Conservation (phyloP, 2,329 filamentous ascomycete genomes). For the Hymenoscyphus scutula region DNA sequence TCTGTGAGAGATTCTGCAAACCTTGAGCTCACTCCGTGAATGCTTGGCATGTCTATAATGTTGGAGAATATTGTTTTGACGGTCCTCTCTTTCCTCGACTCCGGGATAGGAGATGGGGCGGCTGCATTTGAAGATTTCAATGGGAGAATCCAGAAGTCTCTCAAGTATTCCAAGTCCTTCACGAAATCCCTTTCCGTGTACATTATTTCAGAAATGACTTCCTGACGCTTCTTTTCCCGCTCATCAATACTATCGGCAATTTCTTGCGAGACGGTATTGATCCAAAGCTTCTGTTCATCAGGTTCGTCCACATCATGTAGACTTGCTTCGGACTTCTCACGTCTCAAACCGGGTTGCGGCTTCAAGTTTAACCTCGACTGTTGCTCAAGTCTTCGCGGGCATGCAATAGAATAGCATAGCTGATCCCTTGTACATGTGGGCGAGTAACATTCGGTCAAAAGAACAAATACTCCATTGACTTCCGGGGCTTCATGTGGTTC, state of each 20-base stretch:
- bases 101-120: constrained; percentile 77
- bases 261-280: constrained; percentile 96
- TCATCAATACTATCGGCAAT: constrained; percentile 87
- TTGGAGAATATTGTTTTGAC: constrained; percentile 95
- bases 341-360: constrained; percentile 74
- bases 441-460: constrained; percentile 96
- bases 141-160: constrained; percentile 98
- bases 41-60: constrained; percentile 76
- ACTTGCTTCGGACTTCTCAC: constrained; percentile 66
- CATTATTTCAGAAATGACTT: constrained; percentile 97
- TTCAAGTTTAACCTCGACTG: constrained; percentile 93
- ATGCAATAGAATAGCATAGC: constrained; percentile 96
- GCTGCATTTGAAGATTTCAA: constrained; percentile 67
- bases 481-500: constrained; percentile 66
- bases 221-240: constrained; percentile 93
- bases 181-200: constrained; percentile 99
- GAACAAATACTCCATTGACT: constrained; percentile 94
- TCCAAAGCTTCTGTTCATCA: constrained; percentile 98
- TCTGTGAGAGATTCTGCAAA: constrained; percentile 87
- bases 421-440: constrained; percentile 95
- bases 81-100: constrained; percentile 82
- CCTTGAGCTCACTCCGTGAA: constrained; percentile 85
- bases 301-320: constrained; percentile 84
- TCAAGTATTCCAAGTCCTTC: constrained; percentile 94
- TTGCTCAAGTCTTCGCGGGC: constrained; percentile 88